Base-by-base conservation (phyloP, 78 protist genomes). In the Polysphondylium violaceum region DNA sequence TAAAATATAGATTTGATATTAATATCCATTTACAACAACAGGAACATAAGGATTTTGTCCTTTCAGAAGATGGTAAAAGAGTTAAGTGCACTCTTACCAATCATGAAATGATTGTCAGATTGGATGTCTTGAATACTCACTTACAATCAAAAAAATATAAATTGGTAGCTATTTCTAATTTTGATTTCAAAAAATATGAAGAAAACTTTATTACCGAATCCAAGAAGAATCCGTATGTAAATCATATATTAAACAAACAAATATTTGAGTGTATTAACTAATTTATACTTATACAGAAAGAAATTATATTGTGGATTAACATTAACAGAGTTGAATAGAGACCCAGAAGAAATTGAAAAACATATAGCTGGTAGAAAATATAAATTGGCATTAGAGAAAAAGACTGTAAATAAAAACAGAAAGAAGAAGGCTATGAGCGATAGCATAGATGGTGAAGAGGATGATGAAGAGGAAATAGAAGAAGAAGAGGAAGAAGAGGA, bases 121-220 rank as follows among this genome's bases (percentile, higher is more conserved):
- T 83, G 6, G 79, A 83, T 31, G 33, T 41, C 6, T 41, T 83
- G 41, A 41, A 83, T 41, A 36, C 3, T 35, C 91, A 83, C 16
- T 83, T 83, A 36, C 33, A 25, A 29, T 83, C 91, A 83, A 83
- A 83, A 61, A 83, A 40, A 64, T 83, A 69, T 69, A 83, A 69
- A 71, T 41, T 0, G 11, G 71, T 65, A 58, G 29, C 36, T 3
- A n/a, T 3, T 3, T n/a, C 36, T 38, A 29, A 41, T 17, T 55
- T 44, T 69, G 91, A 83, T 31, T 83, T 44, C 31, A 36, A 63
- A 41, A 43, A 53, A 58, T 83, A 71, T 69, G 74, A 44, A 71
- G 60, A 74, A 58, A 41, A 83, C 25, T 47, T 31, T 55, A 69
- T 83, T 12, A 36, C 59, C 29, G 55, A 21, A 69, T 58, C 78